Base-by-base conservation (phyloP, 2,329 filamentous ascomycete species). In the Ceratocystis lukuohia region DNA sequence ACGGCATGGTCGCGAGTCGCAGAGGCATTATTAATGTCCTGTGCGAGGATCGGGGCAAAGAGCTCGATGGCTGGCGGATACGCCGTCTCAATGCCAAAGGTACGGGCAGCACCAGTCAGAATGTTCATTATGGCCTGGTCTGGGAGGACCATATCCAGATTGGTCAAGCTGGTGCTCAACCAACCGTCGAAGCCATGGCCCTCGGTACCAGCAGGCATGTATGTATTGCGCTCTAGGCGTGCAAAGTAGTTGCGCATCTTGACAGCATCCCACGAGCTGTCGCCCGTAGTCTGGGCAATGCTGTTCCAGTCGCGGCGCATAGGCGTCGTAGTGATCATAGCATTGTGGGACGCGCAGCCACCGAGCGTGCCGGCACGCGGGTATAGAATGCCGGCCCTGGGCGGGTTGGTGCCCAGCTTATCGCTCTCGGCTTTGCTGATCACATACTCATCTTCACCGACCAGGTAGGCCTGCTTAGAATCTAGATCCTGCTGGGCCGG, bases 101-200 rank as follows among this genome's bases (percentile, higher is more conserved):
- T 71, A 0, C 72, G 68, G 17, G 69, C 72, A 37, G 71, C 70
- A 4, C 72, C 68, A 1, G 74, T 65, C 8, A 74, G 69, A 37
- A 73, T 15, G 0, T 72, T 72, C 0, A 74, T 61, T 0, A 74
- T 66, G 68, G 73, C 73, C n/a, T 69, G 41, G 44, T 74, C 73
- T 15, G 73, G 69, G 0, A 74, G 61, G 0, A 74, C 71, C 1
- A 73, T 65, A 0, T 68, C 68, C 0, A 73, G 66, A 1, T 69
- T 61, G 0, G 69, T 66, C 5, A 71, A 71, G 66, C 69, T 57
- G 15, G 66, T 67, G 37, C 41, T 44, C n/a, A 80, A 71, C 71
- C 73, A 78, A 10, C 77, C 78, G 33, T 73, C 69, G 66, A 75
- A 79, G 2, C 78, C 78, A 61, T 79, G 78, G 0, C 77, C 77